Evolutionary conservation across 2,329 filamentous ascomycete genomes (phyloP), one percentile per base, ranked within the genome.

Genomic region (Fusarium longipes): DNA sequence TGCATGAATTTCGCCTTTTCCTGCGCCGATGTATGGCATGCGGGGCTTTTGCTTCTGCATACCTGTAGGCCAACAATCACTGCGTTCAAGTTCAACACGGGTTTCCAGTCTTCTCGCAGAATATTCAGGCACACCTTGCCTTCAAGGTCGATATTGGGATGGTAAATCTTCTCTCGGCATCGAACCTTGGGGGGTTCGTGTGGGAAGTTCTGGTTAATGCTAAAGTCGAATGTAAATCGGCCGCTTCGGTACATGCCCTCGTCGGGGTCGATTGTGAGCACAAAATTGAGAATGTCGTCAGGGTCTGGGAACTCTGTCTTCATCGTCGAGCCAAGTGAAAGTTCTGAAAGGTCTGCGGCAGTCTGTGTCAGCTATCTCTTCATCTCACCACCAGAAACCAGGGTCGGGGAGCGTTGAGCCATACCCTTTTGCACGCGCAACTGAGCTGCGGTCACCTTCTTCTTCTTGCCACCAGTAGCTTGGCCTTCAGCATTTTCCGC

Each of bases 41-140:
- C 33, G 30, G 32, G 17, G 20, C 30, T 40, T 59, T 36, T 35
- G 18, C 35, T 45, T 22, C 30, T 18, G 20, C 74, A 49, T 81
- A 93, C 91, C 87, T 94, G 93, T 77, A 99, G 82, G 39, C 96
- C 96, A 52, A 98, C 93, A 71, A 99, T 96, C 38, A 98, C 93
- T 17, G 96, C 94, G 77, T 98, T 97, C 77, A 99, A 80, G 78
- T 98, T 98, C 77, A 99, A 82, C 42, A 99, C 96, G 0, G 96
- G 96, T 84, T 98, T 99, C 96, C 96, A 99, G 82, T 99, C 96
- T 82, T 99, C 96, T 65, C 96, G 86, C 75, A 99, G 81, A 74
- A 99, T 99, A 79, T 99, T 99, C 75, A 99, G 82, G 83, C 96
- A 99, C 66, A 99, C 94, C 77, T 99, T 99, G 72, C 96, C 96